These are phyloP conservation scores for Naganishia sp. DNA, from an alignment of 1,284 basidiomycete genomes.

Conservation along the genomic window DNA sequence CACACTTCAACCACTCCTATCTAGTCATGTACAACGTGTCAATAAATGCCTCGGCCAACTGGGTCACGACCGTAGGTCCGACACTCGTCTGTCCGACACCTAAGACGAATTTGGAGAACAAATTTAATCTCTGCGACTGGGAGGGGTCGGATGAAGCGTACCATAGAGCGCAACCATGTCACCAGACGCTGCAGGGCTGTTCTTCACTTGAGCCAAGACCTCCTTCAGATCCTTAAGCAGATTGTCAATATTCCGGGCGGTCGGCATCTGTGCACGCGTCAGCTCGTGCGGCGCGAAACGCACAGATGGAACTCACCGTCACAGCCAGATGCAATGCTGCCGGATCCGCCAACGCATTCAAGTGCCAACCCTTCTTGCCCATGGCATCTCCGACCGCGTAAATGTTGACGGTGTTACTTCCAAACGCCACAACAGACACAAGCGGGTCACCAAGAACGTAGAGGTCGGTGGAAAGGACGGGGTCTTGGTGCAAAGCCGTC, in stretches of 20 bases:
- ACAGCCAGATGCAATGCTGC: conserved; percentile 90
- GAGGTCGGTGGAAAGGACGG: conserved; percentile 60
- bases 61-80: conserved; percentile 83
- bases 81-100: conserved; percentile 84
- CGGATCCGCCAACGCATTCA: conserved; percentile 79
- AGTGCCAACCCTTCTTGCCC: conserved; percentile 81
- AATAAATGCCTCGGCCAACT: conserved; percentile 76
- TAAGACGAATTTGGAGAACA: conserved; percentile 44
- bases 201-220: conserved; percentile 78
- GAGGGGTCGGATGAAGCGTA: conserved; percentile 54
- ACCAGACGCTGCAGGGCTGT: conserved; percentile 59
- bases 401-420: conserved; percentile 60
- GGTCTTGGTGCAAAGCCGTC: conserved; percentile 38
- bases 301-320: conserved; percentile 65
- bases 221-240: conserved; percentile 63
- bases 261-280: conserved; percentile 56
- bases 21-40: conserved; percentile 76
- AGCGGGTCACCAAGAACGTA: conserved; percentile 85
- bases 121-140: not conserved
- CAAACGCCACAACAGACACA: conserved; percentile 88
- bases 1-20: not conserved
- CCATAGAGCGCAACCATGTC: conserved; percentile 86
- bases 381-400: conserved; percentile 89
- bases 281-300: not conserved
- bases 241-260: conserved; percentile 45